Evolutionary conservation across 306 rosid genomes (phyloP).

Genomic region (Benincasa hispida): DNA sequence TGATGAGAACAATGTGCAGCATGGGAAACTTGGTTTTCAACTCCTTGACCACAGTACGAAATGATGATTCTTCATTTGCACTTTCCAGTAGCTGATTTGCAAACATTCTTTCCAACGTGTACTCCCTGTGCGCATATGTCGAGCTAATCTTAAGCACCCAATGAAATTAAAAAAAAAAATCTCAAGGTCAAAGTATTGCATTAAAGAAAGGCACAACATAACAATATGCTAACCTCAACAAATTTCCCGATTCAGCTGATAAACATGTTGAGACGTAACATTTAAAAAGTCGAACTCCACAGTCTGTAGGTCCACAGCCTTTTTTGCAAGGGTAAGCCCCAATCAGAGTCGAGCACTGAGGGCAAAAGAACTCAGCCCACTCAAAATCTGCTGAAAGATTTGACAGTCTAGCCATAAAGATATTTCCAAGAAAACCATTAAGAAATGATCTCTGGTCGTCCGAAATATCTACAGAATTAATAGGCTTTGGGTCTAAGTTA

Average conservation of each 20-base stretch:
- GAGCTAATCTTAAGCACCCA: background rate
- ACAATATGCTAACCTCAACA: slow-evolving; percentile 53
- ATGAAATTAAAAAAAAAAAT: background rate
- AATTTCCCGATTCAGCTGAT: slow-evolving; percentile 35
- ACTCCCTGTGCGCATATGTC: slow-evolving; percentile 35
- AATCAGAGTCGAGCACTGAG: slow-evolving; percentile 58
- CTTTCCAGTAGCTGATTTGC: slow-evolving; percentile 56
- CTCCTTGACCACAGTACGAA: slow-evolving; percentile 69
- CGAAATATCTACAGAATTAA: slow-evolving; percentile 22
- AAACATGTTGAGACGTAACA: slow-evolving; percentile 57
- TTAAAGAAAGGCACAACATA: background rate
- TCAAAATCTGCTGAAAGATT: slow-evolving; percentile 56
- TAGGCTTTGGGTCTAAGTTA: slow-evolving; percentile 14
- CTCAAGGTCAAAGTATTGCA: background rate
- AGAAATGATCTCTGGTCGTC: slow-evolving; percentile 49
- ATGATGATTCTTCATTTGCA: slow-evolving; percentile 71
- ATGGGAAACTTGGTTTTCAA: slow-evolving; percentile 42
- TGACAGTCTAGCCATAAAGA: slow-evolving; percentile 79
- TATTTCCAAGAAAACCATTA: slow-evolving; percentile 80
- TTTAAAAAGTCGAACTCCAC: slow-evolving; percentile 78
- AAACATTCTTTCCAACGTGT: slow-evolving; percentile 68
- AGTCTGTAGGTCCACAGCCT: slow-evolving; percentile 46
- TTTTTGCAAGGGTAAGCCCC: slow-evolving; percentile 79
- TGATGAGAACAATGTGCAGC: slow-evolving; percentile 59
- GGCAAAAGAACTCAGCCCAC: slow-evolving; percentile 70